Base-by-base conservation (phyloP, 257 asterid genomes). In the Capsicum rhomboideum region DNA sequence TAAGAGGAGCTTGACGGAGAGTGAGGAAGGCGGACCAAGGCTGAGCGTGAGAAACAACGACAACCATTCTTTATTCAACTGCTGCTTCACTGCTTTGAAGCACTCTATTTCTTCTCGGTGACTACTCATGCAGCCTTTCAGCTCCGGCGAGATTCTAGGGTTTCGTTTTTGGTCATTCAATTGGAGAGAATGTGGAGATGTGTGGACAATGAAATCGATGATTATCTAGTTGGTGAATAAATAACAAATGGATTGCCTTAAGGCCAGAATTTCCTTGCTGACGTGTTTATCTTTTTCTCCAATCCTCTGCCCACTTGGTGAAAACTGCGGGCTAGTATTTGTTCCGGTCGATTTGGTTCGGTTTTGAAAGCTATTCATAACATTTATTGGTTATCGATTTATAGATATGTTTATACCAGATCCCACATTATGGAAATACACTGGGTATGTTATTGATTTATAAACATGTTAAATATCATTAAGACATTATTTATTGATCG, bases 71-170 rank as follows among this genome's bases (percentile, higher is more conserved):
- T 82, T 53, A 23, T 8, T 52, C 8, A 31, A 28, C n/a, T 56
- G 84, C 79, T 82, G 84, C 79, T 82, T 71, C 88, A 80, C 84
- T 64, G 78, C 84, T 86, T 89, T 89, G 91, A 85, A 89, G 90
- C 86, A 85, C 82, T 63, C 16, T 63, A 34, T 23, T 82, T 66
- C 87, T 71, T 40, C 89, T 69, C 79, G 88, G 80, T 77, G 79
- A 78, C 89, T 86, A 89, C 88, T 91, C 92, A 90, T 90, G 89
- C 95, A 92, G 93, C 87, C 90, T 85, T 40, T 49, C 84, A 53
- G 42, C 59, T 75, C 49, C 16, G 66, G 67, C 12, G n/a, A 64
- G 16, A 78, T 78, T 28, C 29, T 78, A 78, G 83, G 83, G 69
- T 29, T 79, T 79, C 16, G 23, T 14, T 83, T 72, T 83, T 72